These are phyloP conservation scores for Rhypophila decipiens DNA, from an alignment of 495 filamentous ascomycete genomes.

Conservation along the genomic window DNA sequence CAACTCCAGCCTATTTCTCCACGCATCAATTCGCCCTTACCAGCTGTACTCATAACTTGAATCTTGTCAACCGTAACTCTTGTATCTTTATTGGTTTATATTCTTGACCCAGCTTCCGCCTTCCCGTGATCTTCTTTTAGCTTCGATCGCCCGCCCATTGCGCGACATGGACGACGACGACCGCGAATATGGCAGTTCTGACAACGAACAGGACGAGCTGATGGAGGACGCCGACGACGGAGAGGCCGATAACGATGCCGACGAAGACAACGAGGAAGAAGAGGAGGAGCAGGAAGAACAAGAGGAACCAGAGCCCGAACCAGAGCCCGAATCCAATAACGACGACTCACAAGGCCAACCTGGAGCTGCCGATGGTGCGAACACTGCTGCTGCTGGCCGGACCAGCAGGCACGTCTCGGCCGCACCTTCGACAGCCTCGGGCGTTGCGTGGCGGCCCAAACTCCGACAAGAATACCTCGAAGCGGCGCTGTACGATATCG, in stretches of 20 bases:
- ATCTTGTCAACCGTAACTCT: too few species aligned
- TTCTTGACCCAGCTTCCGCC: too few species aligned
- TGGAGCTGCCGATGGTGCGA: background rate
- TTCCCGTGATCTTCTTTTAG: too few species aligned
- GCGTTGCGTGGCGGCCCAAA: constrained; percentile 50
- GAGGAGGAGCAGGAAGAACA: constrained; percentile 58
- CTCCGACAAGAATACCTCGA: constrained; percentile 74
- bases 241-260: constrained; percentile 52
- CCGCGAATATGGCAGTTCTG: constrained; percentile 43
- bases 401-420: constrained; percentile 37
- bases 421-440: constrained; percentile 36
- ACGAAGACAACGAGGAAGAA: constrained; percentile 51
- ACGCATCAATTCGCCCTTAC: too few species aligned
- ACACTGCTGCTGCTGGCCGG: background rate
- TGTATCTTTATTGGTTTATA: too few species aligned
- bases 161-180: constrained; percentile 35
- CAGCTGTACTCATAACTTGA: too few species aligned
- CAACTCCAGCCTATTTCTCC: too few species aligned
- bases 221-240: constrained; percentile 59
- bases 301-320: constrained; percentile 19
- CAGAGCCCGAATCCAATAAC: constrained; percentile 16
- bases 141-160: background rate
- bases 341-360: constrained; percentile 12
- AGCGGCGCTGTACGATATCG: constrained; percentile 88
- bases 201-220: constrained; percentile 59